Conservation (phyloP, 352 stramenopile species). For the Pythium biforme region DNA sequence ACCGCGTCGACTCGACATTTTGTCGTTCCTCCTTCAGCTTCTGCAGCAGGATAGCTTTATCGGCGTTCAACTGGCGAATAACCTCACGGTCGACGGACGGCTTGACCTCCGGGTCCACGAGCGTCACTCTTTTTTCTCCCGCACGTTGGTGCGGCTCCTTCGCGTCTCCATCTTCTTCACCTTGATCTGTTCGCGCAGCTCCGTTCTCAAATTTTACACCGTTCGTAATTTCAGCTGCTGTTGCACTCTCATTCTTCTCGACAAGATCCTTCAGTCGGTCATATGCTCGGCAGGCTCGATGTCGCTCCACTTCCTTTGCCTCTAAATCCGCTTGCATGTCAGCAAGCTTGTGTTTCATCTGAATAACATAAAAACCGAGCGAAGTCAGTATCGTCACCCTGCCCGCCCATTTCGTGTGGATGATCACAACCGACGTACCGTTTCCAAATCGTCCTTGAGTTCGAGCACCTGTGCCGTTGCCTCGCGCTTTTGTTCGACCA, state of each 20-base stretch:
- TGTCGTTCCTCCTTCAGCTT: conserved; percentile 52
- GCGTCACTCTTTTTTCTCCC: conserved; percentile 23
- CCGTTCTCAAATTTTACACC: conserved; percentile 15
- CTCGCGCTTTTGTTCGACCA: conserved; percentile 58
- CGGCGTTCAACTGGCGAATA: conserved; percentile 1
- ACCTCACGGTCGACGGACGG: conserved; percentile 15
- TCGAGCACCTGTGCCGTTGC: conserved; percentile 40
- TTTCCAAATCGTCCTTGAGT: conserved; percentile 53
- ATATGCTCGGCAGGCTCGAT: conserved; percentile 73
- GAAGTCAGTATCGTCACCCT: too few relatives aligned
- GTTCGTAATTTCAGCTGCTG: conserved; percentile 18
- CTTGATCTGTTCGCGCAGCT: background rate
- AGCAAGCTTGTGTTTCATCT: conserved; percentile 57
- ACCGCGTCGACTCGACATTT: conserved; percentile 15
- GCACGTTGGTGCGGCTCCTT: background rate
- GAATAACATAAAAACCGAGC: background rate
- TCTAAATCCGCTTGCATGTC: conserved; percentile 70
- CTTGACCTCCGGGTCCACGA: conserved; percentile 22
- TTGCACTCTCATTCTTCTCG: conserved; percentile 20
- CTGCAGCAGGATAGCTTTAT: conserved; percentile 32
- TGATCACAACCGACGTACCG: conserved; percentile 40
- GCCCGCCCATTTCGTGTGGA: too few relatives aligned
- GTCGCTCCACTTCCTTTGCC: conserved; percentile 72
- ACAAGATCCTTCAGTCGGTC: conserved; percentile 65
- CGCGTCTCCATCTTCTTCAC: background rate